Evolutionary conservation across 768 basidiomycete species (phyloP), one percentile per base, ranked within the genome.

Genomic region (Amanita thiersii): DNA sequence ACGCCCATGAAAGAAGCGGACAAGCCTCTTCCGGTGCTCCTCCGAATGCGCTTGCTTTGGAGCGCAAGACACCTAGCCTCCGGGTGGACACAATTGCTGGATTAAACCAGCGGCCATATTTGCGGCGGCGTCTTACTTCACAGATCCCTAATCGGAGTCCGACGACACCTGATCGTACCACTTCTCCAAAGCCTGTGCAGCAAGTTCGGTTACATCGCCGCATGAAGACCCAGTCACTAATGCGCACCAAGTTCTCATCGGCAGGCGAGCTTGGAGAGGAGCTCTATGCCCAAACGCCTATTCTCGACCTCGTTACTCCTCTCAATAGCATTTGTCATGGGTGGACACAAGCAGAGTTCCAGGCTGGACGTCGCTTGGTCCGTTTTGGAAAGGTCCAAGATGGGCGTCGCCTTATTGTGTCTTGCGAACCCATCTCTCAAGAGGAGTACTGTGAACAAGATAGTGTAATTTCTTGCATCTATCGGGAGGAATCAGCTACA

Each of bases 401-500:
- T 40, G 87, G 86, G 18, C 72, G 78, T 43, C 73, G 69, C 15
- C 75, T 98, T 47, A 81, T 81, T 49, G 73, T 91, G 21, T 78
- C 81, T 10, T 93, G 88, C 60, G 77, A 86, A 42, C 66, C 79
- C 12, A 79, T 96, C 56, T 54, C 65, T 1, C 85, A 84, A 49
- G 70, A 80, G 28, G 81, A 88, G 19, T 93, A 86, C 56, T 62
- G 69, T 43, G 74, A 82, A 26, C 68, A 76, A 20, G 81, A 83
- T 56, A 81, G 80, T 54, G 88, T 94, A 57, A 81, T 98, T 51
- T 96, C 92, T 0, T 98, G 94, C 69, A 97, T 98, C 55, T 89
- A 84, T 60, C 80, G 87, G 40, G 74, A 85, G 43, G 83, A 87
- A 43, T 68, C 65, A 1, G 79, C 83, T 51, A 65, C 77, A 2